A percentile compares a stretch with the other conserved stretches of the same genome.
phyloP scores from a whole-genome alignment of 2,329 filamentous ascomycete species.

The Talaromyces verruculosus region DNA sequence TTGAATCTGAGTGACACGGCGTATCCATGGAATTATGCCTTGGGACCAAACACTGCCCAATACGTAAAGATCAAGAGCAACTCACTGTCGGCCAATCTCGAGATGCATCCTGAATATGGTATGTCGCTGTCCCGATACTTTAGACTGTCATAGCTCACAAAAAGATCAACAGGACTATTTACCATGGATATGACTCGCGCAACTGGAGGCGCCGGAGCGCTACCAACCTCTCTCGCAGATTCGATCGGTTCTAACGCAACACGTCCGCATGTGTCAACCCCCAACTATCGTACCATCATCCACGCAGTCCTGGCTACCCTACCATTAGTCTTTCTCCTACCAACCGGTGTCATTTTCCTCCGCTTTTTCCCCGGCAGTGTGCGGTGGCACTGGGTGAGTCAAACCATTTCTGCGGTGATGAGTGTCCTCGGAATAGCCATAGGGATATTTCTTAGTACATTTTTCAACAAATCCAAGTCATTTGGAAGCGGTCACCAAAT shows the following conservation, averaged over 20 bases:
- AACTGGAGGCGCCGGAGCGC: background rate
- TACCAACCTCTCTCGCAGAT: constrained; percentile 8
- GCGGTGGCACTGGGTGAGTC: constrained; percentile 16
- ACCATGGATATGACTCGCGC: constrained; percentile 16
- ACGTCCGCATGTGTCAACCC: background rate
- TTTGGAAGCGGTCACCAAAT: constrained; percentile 12
- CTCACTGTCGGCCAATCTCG: constrained; percentile 9
- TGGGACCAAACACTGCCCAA: constrained; percentile 17
- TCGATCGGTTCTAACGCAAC: constrained; percentile 4
- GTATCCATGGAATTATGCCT: constrained; percentile 18
- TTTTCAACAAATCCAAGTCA: constrained; percentile 12
- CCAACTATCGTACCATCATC: constrained; percentile 11
- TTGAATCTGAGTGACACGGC: constrained; percentile 8
- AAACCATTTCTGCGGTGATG: constrained; percentile 13
- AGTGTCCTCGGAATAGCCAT: constrained; percentile 7
- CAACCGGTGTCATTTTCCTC: constrained; percentile 7
- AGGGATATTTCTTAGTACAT: background rate
- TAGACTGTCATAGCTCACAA: background rate
- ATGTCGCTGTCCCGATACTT: background rate
- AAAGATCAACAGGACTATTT: constrained; percentile 12
- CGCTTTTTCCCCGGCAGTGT: constrained; percentile 14
- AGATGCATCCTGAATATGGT: constrained; percentile 20
- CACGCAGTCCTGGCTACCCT: constrained; percentile 14
- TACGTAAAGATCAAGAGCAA: constrained; percentile 11
- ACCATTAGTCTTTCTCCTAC: constrained; percentile 12